Evolutionary conservation across 345 rosid genomes (phyloP).

Genomic region (Heritiera littoralis): DNA sequence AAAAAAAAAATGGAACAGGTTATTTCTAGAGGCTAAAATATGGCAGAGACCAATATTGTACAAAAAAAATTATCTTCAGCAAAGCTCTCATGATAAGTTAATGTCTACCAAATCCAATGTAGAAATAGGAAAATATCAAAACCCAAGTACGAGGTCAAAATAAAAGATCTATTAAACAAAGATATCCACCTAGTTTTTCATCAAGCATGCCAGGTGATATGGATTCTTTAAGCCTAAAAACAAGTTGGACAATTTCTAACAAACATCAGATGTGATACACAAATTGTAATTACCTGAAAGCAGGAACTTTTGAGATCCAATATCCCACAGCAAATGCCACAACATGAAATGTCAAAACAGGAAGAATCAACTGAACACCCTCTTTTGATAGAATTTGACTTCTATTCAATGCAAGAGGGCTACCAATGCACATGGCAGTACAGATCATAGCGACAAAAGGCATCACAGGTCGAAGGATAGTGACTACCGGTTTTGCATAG

Average conservation of each 20-base stretch:
- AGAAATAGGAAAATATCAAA: background rate
- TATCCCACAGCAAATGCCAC: constrained; percentile 80
- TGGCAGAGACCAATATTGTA: background rate
- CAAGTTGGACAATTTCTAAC: background rate
- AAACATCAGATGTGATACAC: background rate
- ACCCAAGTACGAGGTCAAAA: background rate
- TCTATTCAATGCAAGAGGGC: constrained; percentile 85
- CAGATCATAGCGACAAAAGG: constrained; percentile 93
- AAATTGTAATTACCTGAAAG: constrained; percentile 53
- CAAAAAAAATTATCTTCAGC: background rate
- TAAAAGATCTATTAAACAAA: background rate
- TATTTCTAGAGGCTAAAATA: background rate
- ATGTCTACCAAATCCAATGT: background rate
- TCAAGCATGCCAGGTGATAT: background rate
- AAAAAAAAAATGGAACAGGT: background rate
- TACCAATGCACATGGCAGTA: constrained; percentile 85
- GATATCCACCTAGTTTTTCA: background rate
- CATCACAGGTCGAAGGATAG: constrained; percentile 73
- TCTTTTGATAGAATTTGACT: constrained; percentile 70
- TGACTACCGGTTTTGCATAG: constrained; percentile 80
- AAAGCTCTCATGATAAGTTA: background rate
- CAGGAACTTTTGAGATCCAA: constrained; percentile 81
- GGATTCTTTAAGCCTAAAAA: background rate
- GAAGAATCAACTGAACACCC: constrained; percentile 71
- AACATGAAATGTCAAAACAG: constrained; percentile 72